These are phyloP conservation scores for Copromyces sp. DNA, from an alignment of 495 filamentous ascomycete genomes.

Conservation along the genomic window DNA sequence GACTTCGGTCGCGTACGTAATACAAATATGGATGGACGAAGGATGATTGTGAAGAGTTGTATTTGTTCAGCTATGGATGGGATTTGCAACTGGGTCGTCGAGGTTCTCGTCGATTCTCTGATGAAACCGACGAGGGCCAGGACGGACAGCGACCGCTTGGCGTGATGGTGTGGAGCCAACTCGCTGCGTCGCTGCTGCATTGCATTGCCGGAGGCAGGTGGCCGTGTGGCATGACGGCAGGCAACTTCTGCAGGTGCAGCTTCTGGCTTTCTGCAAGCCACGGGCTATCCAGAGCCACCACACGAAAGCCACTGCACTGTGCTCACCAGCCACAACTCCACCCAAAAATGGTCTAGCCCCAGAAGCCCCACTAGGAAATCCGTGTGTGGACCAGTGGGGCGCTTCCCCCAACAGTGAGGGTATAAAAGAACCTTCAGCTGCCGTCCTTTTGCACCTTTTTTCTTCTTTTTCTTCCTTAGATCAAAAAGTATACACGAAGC, in stretches of 20 bases:
- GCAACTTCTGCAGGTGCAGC: background rate
- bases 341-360: background rate
- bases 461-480: conserved; percentile 33
- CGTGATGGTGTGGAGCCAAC: background rate
- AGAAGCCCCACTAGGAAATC: background rate
- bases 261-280: background rate
- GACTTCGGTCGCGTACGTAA: background rate
- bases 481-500: conserved; percentile 44
- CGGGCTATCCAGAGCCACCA: background rate
- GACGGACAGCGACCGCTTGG: background rate
- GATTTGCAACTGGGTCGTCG: background rate
- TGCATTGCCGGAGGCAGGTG: background rate
- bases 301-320: background rate
- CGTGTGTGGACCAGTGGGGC: background rate
- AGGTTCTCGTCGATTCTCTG: background rate
- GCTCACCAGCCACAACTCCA: background rate
- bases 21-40: background rate
- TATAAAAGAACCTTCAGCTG: conserved; percentile 1
- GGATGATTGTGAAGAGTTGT: background rate
- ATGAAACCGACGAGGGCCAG: background rate
- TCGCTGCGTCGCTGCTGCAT: background rate
- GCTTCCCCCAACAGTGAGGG: background rate
- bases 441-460: conserved; percentile 2
- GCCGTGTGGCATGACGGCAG: background rate
- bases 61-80: background rate